Base-by-base conservation (phyloP, 345 rosid species). In the Angophora floribunda region DNA sequence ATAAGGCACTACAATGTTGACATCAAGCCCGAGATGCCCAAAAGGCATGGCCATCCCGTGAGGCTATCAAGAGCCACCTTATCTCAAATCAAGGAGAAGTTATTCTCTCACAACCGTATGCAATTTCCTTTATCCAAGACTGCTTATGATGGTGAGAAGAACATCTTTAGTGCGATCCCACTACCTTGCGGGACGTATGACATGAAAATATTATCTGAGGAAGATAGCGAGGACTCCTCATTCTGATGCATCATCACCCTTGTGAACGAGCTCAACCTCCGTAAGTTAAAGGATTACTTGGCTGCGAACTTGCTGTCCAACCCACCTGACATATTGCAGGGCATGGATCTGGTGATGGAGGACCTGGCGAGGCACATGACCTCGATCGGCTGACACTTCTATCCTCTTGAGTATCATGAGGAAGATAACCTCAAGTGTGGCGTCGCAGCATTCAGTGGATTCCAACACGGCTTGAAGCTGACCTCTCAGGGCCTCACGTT, bases 301-400 rank as follows among this genome's bases (percentile, higher is more conserved):
- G 87, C 89, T 1, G 95, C 95, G 52, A 51, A 84, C 1, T 88
- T 90, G 5, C 57, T 85, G 45, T 85, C 91, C 2, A 80, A 89
- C 11, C 98, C 99, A 15, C 97, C 97, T 51, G 97, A 96, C 57
- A 92, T 63, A 26, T 85, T 97, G 91, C 98, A 96, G 90, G 99
- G 96, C 36, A 89, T 97, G 95, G 98, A 97, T 92, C 92, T 97
- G 22, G 97, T 97, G 57, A 93, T 96, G 98, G 96, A 97, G 94
- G 94, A 96, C 87, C 95, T 96, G 13, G 86, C 91, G 8, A 91
- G 90, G 90, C 88, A 63, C 85, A 96, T 95, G 99, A 91, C 95
- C n/a, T 88, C 94, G 22, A 93, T 89, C 51, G 98, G 97, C 86
- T 94, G 94, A 41, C 92, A 92, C 89, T 96, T 97, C 55, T 95